Conservation (phyloP, 2,329 filamentous ascomycete genomes). For the Fusarium oligoseptatum region DNA sequence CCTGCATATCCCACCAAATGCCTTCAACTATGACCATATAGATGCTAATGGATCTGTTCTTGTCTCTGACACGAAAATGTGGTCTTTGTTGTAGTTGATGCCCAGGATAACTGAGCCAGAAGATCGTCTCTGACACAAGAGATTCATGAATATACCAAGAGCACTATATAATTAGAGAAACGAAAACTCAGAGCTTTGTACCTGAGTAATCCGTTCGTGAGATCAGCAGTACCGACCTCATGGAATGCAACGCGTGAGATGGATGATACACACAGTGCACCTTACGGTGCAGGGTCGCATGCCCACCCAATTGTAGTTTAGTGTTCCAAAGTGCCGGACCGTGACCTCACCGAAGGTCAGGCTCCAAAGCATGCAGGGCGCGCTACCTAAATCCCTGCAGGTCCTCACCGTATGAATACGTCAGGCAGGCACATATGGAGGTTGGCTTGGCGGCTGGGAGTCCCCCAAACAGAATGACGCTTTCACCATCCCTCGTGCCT, state of each 20-base stretch:
- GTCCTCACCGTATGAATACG: constrained; percentile 33
- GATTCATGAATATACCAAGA: neutral
- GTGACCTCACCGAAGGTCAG: constrained; percentile 27
- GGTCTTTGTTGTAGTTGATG: too few species aligned
- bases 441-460: neutral
- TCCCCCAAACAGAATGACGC: constrained; percentile 34
- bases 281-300: constrained; percentile 25
- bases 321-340: constrained; percentile 15
- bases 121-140: neutral
- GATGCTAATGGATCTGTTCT: too few species aligned
- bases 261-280: constrained; percentile 1
- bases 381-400: constrained; percentile 7
- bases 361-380: constrained; percentile 20
- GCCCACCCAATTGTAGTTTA: constrained; percentile 29
- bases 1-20: too few species aligned
- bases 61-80: too few species aligned
- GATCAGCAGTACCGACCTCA: neutral
- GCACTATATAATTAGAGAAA: neutral
- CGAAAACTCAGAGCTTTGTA: neutral
- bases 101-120: too few species aligned
- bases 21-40: too few species aligned
- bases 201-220: too few species aligned
- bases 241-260: neutral
- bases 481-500: constrained; percentile 28
- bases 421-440: constrained; percentile 21